Percentiles rank a stretch among this genome's conserved stretches.
phyloP scores from a whole-genome alignment of 768 basidiomycete genomes.

The Suillus clintonianus region DNA sequence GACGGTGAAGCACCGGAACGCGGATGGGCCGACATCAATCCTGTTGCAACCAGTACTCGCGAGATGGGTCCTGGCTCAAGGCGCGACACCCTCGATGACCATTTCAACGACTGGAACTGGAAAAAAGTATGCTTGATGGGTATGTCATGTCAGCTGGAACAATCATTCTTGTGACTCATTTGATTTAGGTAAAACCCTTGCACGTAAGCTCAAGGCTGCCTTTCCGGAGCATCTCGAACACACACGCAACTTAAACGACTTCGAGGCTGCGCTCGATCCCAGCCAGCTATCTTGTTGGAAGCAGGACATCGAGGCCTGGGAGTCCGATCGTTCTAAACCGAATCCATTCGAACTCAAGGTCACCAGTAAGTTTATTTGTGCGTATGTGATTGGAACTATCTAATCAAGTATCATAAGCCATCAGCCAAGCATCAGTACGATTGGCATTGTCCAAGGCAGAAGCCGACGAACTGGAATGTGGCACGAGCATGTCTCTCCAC shows the following conservation, averaged over 20 bases:
- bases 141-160: constrained; percentile 11
- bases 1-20: constrained; percentile 41
- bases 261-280: background rate
- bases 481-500: constrained; percentile 1
- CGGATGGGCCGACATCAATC: constrained; percentile 36
- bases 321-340: constrained; percentile 16
- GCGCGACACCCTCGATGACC: constrained; percentile 36
- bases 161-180: background rate
- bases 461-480: background rate
- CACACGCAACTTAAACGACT: constrained; percentile 1
- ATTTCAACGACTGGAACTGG: constrained; percentile 35
- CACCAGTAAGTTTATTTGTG: background rate
- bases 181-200: background rate
- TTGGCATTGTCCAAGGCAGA: constrained; percentile 11
- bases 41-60: constrained; percentile 26
- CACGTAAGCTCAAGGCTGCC: background rate
- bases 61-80: constrained; percentile 37
- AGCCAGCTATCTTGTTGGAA: constrained; percentile 13
- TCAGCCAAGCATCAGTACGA: constrained; percentile 4
- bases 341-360: constrained; percentile 24
- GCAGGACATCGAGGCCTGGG: constrained; percentile 19
- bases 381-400: background rate
- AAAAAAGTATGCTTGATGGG: constrained; percentile 29
- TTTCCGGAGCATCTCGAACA: background rate
- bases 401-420: background rate